Evolutionary conservation across 306 rosid species (phyloP), one percentile per base, ranked within the genome.

Genomic region (Sindora glabra): DNA sequence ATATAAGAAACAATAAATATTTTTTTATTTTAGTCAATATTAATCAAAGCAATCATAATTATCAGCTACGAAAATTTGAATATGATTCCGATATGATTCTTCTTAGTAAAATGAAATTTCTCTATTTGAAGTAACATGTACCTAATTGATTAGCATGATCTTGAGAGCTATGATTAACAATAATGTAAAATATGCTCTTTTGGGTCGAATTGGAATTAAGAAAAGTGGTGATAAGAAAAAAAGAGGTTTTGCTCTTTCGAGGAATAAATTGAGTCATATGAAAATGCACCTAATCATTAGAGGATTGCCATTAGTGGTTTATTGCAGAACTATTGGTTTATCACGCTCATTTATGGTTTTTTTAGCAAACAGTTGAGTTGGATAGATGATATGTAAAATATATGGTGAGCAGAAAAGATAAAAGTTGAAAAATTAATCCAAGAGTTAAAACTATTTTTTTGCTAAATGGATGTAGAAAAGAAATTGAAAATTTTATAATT

Each of bases 201-300:
- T 49, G 70, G 67, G 69, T 21, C 69, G 46, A 39, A 26, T 6
- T 25, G 44, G 38, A 44, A 41, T 49, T 49, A n/a, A 56, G 22
- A 42, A 66, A 64, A 39, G 39, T 48, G 8, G 42, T 29, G 45
- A 19, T 5, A 40, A 26, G 34, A 10, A 5, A 22, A 22, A 40
- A 58, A 48, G 58, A 13, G 49, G 25, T 46, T 26, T 27, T 59
- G 41, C 23, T 56, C 55, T 59, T 49, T 47, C 25, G 15, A 39
- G 40, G 36, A 57, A 65, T 15, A 44, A 55, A 38, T 26, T 45
- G 54, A 62, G 62, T 21, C 40, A 47, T 62, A 14, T 16, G 49
- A 56, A 76, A 44, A 32, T 62, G 73, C 63, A 46, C 68, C 59
- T 62, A 69, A 80, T 83, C 72, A 77, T 83, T 79, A 65, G 84